These are phyloP conservation scores for Metschnikowia gelsemii DNA, from an alignment of 805 yeast genomes.

Conservation along the genomic window DNA sequence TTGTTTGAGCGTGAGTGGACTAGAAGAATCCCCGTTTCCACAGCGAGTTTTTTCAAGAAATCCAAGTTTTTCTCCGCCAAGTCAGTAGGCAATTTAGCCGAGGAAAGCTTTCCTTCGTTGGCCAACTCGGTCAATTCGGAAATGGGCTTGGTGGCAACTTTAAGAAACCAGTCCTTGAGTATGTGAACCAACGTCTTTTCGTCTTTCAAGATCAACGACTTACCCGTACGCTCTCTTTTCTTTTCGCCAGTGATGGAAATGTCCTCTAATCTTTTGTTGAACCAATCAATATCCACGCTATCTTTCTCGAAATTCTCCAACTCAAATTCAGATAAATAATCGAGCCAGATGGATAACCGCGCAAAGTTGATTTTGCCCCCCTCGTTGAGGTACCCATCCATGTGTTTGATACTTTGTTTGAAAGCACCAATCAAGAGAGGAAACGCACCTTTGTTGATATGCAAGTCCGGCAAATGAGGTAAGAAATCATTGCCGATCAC, in stretches of 20 bases:
- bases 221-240: constrained; percentile 65
- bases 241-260: constrained; percentile 71
- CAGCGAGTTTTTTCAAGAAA: constrained; percentile 62
- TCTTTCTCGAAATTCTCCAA: constrained; percentile 80
- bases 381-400: constrained; percentile 84
- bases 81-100: constrained; percentile 45
- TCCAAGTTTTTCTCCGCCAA: constrained; percentile 51
- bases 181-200: constrained; percentile 72
- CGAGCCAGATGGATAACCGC: constrained; percentile 73
- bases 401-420: constrained; percentile 68
- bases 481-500: constrained; percentile 98
- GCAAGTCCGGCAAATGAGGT: constrained; percentile 93
- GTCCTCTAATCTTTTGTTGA: constrained; percentile 78
- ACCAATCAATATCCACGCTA: constrained; percentile 88
- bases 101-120: constrained; percentile 25
- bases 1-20: constrained; percentile 60
- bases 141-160: constrained; percentile 28
- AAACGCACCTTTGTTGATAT: constrained; percentile 92
- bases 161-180: constrained; percentile 51
- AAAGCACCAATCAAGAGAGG: constrained; percentile 88
- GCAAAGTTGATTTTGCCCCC: constrained; percentile 76
- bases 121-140: constrained; percentile 39
- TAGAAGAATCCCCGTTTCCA: constrained; percentile 64
- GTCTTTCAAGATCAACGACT: constrained; percentile 60
- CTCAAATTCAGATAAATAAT: constrained; percentile 75